phyloP scores from a whole-genome alignment of 805 yeast genomes.

The Candida xiaguanensis region DNA sequence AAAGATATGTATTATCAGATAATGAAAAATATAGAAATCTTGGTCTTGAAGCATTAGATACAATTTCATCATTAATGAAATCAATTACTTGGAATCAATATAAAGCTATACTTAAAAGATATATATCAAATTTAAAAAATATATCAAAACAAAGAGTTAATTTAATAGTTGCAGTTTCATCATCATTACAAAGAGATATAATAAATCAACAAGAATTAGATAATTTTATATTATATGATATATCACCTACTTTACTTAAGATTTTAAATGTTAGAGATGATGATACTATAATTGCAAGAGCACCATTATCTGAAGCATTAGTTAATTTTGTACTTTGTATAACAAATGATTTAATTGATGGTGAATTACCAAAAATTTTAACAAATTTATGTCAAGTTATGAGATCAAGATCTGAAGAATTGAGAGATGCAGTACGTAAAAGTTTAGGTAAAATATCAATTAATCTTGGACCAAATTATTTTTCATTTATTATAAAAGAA shows the following conservation, averaged over 20 bases:
- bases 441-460: conserved; percentile 62
- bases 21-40: conserved; percentile 58
- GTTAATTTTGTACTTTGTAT: conserved; percentile 64
- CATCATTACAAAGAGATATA: conserved; percentile 39
- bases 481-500: conserved; percentile 74
- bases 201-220: conserved; percentile 22
- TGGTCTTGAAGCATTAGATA: conserved; percentile 59
- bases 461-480: conserved; percentile 68
- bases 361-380: conserved; percentile 74
- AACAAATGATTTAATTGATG: conserved; percentile 49
- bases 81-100: conserved; percentile 76
- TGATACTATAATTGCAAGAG: conserved; percentile 69
- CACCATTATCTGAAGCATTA: conserved; percentile 79
- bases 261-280: conserved; percentile 65
- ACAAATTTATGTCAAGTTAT: conserved; percentile 87
- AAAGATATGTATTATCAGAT: conserved; percentile 63
- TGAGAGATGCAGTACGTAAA: conserved; percentile 82
- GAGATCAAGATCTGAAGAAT: conserved; percentile 78
- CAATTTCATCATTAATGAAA: conserved; percentile 57
- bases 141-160: conserved; percentile 51
- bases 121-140: conserved; percentile 44
- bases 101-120: conserved; percentile 69
- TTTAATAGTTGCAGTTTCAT: conserved; percentile 55
- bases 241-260: conserved; percentile 60
- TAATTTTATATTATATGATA: conserved; percentile 46